Evolutionary conservation across 179 eudicot genomes (phyloP).

Genomic region (Silene vulgaris): DNA sequence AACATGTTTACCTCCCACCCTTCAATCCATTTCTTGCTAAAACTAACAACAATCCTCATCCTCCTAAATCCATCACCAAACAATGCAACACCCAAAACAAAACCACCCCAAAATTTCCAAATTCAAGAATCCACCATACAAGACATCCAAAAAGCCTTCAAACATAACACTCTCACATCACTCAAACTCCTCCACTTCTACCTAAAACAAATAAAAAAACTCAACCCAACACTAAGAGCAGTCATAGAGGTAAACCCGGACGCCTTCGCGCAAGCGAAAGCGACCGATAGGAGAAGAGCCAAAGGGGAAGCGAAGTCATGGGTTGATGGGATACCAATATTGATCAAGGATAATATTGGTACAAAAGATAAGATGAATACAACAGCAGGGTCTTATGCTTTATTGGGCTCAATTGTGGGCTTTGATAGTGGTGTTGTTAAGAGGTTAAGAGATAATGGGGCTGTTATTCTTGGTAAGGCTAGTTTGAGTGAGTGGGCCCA

Average conservation of each 20-base stretch:
- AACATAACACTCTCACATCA: constrained; percentile 38
- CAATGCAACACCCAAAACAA: too few relatives aligned
- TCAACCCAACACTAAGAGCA: constrained; percentile 40
- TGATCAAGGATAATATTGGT: constrained; percentile 54
- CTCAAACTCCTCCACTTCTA: constrained; percentile 43
- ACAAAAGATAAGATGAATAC: constrained; percentile 60
- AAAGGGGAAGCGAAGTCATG: constrained; percentile 6
- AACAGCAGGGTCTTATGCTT: constrained; percentile 53
- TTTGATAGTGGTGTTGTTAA: constrained; percentile 50
- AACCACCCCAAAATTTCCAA: constrained; percentile 19
- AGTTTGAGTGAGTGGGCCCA: constrained; percentile 56
- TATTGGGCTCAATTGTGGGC: constrained; percentile 44
- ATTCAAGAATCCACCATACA: constrained; percentile 43
- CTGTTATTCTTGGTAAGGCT: constrained; percentile 59
- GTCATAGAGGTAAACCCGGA: constrained; percentile 63
- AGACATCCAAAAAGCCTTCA: constrained; percentile 40
- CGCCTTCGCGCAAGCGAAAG: constrained; percentile 39
- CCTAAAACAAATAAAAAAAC: constrained; percentile 36
- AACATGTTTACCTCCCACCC: not conserved
- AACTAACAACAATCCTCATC: not conserved
- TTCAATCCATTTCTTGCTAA: not conserved
- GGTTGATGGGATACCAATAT: constrained; percentile 52
- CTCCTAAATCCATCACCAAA: not conserved
- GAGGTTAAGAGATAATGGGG: constrained; percentile 47
- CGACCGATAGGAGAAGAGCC: constrained; percentile 38